Base-by-base conservation (phyloP, 768 basidiomycete genomes). In the Clavulina sp. region DNA sequence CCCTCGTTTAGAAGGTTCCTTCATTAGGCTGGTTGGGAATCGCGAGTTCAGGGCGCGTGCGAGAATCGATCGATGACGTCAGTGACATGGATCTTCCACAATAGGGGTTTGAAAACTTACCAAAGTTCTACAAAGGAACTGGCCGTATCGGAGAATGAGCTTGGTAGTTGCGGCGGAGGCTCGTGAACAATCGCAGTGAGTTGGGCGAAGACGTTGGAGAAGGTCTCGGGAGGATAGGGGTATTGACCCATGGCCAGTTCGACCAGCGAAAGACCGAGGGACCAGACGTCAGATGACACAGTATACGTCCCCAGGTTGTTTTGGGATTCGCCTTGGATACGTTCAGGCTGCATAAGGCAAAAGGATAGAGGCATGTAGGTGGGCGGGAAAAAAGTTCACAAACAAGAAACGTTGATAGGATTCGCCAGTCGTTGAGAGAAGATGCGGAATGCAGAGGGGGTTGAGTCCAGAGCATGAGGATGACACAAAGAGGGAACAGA, bases 281-380 rank as follows among this genome's bases (percentile, higher is more conserved):
- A 95, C 93, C 93, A 99, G 13, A 99, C 84, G 61, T 99, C 95
- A 6, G 91, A 92, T 4, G 91, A 84, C 51, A 96, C 91, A 19
- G 91, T 91, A 66, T 99, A 99, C 3, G 89, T 86, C 30, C 82
- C 79, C 46, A 83, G 69, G 52, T 82, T 79, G 60, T 84, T 82
- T 60, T 80, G 79, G 1, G 86, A 88, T 65, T 95, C 92, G 51
- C 92, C 91, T 61, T 86, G 82, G 62, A 99, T 97, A 28, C 95
- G 81, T 62, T 99, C 93, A 34, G 93, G 95, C 85, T 89, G 60
- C 7, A 49, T 23, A 54, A 41, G 31, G 19, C 40, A 41, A 34
- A 21, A 30, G 21, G 40, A 41, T 26, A 54, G 36, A 23, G 52
- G 41, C 4, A 36, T 29, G 16, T 16, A 34, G 16, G 13, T 49